Evolutionary conservation across 148 eudicot species (phyloP).

Genomic region (Cornus controversa): DNA sequence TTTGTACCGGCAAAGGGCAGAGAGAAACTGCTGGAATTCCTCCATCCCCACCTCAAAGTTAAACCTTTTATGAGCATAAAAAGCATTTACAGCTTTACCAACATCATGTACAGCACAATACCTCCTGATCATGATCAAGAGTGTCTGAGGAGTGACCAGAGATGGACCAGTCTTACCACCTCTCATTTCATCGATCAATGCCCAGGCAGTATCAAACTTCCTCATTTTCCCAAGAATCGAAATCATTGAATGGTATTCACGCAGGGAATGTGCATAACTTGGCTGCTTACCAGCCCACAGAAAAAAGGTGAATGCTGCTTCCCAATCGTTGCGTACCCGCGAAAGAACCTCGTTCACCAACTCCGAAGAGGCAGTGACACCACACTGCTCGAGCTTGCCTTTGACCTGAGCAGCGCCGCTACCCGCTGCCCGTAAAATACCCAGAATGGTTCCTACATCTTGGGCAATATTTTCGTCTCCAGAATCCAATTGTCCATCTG

Average conservation of each 20-base stretch:
- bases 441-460: conserved; percentile 44
- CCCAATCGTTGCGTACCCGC: conserved; percentile 69
- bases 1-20: conserved; percentile 83
- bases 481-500: conserved; percentile 13
- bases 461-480: conserved; percentile 26
- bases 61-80: conserved; percentile 66
- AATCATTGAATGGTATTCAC: conserved; percentile 74
- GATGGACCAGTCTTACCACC: conserved; percentile 27
- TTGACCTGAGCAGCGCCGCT: conserved; percentile 31
- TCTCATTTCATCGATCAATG: conserved; percentile 77
- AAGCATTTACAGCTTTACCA: conserved; percentile 67
- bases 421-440: conserved; percentile 27
- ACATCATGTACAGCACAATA: conserved; percentile 80
- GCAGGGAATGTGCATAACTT: conserved; percentile 46
- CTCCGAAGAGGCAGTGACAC: conserved; percentile 40
- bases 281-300: conserved; percentile 77
- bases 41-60: conserved; percentile 53
- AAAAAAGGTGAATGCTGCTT: conserved; percentile 71
- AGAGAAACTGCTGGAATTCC: conserved; percentile 75
- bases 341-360: conserved; percentile 63
- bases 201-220: conserved; percentile 85
- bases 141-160: conserved; percentile 59
- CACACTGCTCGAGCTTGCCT: conserved; percentile 60
- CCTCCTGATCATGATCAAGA: conserved; percentile 79
- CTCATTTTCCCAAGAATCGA: conserved; percentile 77